Evolutionary conservation across 257 asterid genomes (phyloP), one percentile per base, ranked within the genome.

Genomic region (Plectranthus barbatus): DNA sequence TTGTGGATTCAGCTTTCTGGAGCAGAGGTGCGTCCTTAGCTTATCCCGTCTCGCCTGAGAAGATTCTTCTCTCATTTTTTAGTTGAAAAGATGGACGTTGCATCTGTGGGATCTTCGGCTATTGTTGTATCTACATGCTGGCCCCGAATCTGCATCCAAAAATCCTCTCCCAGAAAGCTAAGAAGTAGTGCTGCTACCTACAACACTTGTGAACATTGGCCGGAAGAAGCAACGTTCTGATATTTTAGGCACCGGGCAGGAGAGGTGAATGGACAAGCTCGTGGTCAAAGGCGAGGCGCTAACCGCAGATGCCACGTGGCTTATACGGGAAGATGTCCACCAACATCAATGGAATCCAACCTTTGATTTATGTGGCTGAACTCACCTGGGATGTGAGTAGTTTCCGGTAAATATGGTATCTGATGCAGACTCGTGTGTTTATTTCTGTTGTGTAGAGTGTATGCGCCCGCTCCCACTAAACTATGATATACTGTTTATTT

Each of bases 121-220:
- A 3, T 42, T 42, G 55, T 60, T 66, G 65, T 71, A 50, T 36
- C 67, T 41, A 11, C 46, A 45, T 54, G 31, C 46, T 47, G 56
- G 62, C 54, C 56, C 60, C 1, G 44, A 37, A 37, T 9, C n/a
- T n/a, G 13, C 61, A 62, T 6, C 23, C 14, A 19, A 65, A 19
- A 65, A 37, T 50, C 13, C 55, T 10, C 40, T 12, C 14, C 51
- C 2, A 49, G 44, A 64, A 48, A 48, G 58, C 51, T 0, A 10
- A 41, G 39, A 46, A 47, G 36, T 55, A 15, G 60, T 8, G 42
- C n/a, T n/a, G n/a, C n/a, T n/a, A n/a, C n/a, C n/a, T n/a, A n/a
- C n/a, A n/a, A n/a, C n/a, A n/a, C n/a, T n/a, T n/a, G n/a, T n/a
- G n/a, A n/a, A n/a, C n/a, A n/a, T n/a, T n/a, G n/a, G n/a, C n/a